These are phyloP conservation scores for Neoarthrinium moseri DNA, from an alignment of 2,329 filamentous ascomycete genomes.

Conservation along the genomic window DNA sequence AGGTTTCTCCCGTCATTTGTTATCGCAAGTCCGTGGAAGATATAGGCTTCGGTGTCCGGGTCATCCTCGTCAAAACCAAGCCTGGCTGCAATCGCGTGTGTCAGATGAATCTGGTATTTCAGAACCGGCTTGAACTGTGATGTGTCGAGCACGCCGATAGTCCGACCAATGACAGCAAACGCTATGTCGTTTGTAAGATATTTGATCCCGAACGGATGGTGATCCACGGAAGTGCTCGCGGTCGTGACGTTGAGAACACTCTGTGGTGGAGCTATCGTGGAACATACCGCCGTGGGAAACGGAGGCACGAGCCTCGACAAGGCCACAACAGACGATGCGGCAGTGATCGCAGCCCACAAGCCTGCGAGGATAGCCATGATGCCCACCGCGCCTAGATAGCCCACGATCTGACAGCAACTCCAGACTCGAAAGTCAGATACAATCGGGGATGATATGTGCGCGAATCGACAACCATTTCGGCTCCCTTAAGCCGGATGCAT, in stretches of 20 bases:
- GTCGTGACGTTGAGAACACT: neutral
- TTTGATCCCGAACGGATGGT: slow-evolving; percentile 5
- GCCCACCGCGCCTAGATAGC: no score
- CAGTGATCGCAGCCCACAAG: no score
- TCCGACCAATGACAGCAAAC: neutral
- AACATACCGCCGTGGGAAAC: neutral
- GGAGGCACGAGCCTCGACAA: neutral
- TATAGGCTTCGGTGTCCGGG: slow-evolving; percentile 1
- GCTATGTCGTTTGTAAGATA: slow-evolving; percentile 1
- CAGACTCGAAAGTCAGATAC: no score
- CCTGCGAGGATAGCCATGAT: no score
- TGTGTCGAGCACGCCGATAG: neutral
- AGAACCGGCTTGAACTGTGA: neutral
- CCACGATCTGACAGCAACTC: no score
- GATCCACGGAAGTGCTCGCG: neutral
- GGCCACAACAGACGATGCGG: no score
- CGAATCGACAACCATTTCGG: no score
- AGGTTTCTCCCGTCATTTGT: neutral
- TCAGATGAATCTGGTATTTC: neutral
- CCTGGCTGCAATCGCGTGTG: neutral
- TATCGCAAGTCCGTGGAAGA: slow-evolving; percentile 1
- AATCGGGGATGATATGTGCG: no score
- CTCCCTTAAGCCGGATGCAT: no score
- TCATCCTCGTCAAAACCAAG: neutral
- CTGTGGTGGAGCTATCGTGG: neutral